Evolutionary conservation across 495 filamentous ascomycete species (phyloP).

Genomic region (Cetradonia linearis): DNA sequence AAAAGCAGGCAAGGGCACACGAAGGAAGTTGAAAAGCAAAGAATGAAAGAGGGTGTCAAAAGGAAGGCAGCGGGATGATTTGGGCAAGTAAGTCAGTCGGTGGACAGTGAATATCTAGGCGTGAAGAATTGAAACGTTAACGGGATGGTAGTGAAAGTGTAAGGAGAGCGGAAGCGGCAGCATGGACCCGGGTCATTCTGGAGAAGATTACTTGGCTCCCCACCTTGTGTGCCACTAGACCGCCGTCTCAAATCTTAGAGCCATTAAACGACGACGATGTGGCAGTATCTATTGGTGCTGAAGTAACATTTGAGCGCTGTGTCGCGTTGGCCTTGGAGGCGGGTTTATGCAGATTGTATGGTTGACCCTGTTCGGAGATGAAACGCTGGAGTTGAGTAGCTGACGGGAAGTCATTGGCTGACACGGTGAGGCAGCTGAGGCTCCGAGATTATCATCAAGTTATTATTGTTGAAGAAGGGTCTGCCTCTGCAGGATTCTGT

Average conservation of each 20-base stretch:
- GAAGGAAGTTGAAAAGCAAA: background rate
- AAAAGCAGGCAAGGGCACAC: background rate
- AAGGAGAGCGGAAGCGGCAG: background rate
- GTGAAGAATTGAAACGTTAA: background rate
- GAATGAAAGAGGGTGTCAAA: background rate
- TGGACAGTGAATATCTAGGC: background rate
- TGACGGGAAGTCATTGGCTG: constrained; percentile 9
- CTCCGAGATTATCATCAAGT: too few species aligned
- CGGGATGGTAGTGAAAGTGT: background rate
- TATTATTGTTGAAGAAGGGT: background rate
- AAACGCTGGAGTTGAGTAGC: constrained; percentile 6
- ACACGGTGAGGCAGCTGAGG: background rate
- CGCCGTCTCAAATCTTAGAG: background rate
- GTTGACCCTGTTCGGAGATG: background rate
- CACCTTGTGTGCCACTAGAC: background rate
- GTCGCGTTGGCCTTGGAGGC: background rate
- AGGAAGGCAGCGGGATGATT: background rate
- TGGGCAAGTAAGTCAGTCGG: background rate
- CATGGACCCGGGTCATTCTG: background rate
- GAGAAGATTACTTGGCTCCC: background rate
- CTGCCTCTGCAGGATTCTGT: background rate
- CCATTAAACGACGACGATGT: background rate
- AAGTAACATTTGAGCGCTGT: constrained; percentile 4
- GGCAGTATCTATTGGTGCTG: constrained; percentile 4
- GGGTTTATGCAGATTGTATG: background rate